These are phyloP conservation scores for Akanthomyces lecanii DNA, from an alignment of 2,329 filamentous ascomycete genomes.

Conservation along the genomic window DNA sequence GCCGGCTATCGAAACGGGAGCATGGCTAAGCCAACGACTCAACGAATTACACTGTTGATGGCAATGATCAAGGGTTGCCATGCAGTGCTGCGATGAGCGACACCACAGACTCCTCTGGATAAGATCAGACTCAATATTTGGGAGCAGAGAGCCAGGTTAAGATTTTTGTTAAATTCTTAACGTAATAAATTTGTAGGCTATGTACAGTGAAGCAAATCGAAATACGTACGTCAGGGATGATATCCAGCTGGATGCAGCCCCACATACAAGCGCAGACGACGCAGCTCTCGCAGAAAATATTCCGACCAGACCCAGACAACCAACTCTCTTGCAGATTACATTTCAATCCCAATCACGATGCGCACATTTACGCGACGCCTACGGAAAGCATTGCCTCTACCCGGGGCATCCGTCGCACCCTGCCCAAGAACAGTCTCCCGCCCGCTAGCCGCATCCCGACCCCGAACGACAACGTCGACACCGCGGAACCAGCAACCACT, in stretches of 20 bases:
- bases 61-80: no score
- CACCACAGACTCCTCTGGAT: no score
- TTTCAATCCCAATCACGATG: background rate
- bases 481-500: background rate
- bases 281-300: conserved; percentile 1
- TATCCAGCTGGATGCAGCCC: background rate
- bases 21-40: no score
- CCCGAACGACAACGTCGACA: background rate
- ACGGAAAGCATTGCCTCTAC: background rate
- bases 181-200: background rate
- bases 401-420: background rate
- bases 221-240: conserved; percentile 8
- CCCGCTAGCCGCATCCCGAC: background rate
- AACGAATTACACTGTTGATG: no score
- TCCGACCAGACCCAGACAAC: background rate
- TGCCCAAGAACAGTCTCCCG: background rate
- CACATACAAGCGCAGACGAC: conserved; percentile 9
- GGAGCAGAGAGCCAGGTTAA: no score
- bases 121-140: no score
- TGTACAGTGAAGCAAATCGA: background rate
- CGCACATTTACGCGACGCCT: conserved; percentile 1
- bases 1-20: no score
- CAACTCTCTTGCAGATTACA: background rate
- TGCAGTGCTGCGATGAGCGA: no score
- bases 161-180: no score